Base-by-base conservation (phyloP, 495 filamentous ascomycete species). In the Penicillium paradoxum region DNA sequence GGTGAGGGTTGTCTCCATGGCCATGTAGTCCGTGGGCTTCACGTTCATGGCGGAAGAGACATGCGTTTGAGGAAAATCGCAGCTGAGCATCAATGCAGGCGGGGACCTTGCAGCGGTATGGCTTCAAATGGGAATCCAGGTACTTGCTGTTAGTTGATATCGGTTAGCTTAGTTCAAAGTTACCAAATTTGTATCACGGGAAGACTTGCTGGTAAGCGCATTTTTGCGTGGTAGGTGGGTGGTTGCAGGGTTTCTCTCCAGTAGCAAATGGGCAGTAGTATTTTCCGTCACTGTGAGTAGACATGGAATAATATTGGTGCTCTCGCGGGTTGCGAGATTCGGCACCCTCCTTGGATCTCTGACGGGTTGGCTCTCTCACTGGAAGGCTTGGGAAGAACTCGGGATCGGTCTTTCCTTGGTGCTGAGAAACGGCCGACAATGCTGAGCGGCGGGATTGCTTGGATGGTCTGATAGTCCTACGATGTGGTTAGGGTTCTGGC, bases 21-120 rank as follows among this genome's bases (percentile, higher is more conserved):
- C 90, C 90, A 67, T 96, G 90, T 82, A 95, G 86, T 64, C 88
- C 90, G 68, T 97, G 91, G 52, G 89, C 89, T 73, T 97, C 91
- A 60, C 91, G 83, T 75, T 96, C 90, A 62, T 97, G 91, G 36
- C 91, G 89, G 57, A 96, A 85, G n/a, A 95, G 81, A 69, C 91
- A 95, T 33, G 90, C 91, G 59, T 91, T 97, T 24, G 91, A 96
- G 32, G 90, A 95, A 60, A 97, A 97, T 27, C 74, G 74, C 42
- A 79, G 58, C 33, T 84, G 81, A 51, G 83, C 79, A 66, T 88
- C 85, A 67, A 85, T 79, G 70, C 91, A 97, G 33, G 78, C 77
- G 44, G 83, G 76, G 48, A 83, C 78, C 80, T 89, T 91, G 84
- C 91, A 97, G 34, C 88, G 83, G 74, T 95, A 96, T 17, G 91